Percentiles rank a stretch among this genome's conserved stretches.
Conservation (phyloP, 495 filamentous ascomycete genomes). For the Cairneyella variabilis region DNA sequence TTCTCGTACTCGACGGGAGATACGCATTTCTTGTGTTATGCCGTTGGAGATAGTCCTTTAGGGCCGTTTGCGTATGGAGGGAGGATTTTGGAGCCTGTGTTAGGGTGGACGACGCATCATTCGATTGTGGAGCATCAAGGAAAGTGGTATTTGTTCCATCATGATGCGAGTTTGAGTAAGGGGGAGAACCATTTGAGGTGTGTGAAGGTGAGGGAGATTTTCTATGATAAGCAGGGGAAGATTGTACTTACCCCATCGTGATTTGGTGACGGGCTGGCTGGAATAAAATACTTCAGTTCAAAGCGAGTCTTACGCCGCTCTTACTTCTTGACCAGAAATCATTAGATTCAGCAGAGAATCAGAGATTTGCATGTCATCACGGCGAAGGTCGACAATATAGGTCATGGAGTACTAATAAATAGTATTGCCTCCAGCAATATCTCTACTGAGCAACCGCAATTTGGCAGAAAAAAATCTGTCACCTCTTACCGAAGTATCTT, state of each 20-base stretch:
- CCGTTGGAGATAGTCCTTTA: conserved; percentile 52
- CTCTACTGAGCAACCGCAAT: no score
- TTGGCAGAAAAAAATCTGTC: no score
- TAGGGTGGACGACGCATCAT: conserved; percentile 78
- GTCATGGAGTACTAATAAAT: no score
- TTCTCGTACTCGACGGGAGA: conserved; percentile 75
- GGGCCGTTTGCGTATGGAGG: conserved; percentile 71
- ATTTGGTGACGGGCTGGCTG: background rate
- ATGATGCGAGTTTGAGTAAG: conserved; percentile 58
- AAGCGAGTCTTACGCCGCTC: no score
- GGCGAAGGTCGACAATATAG: no score
- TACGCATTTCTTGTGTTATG: conserved; percentile 67
- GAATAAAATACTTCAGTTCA: background rate
- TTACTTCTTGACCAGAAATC: background rate
- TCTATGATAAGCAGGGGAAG: conserved; percentile 59
- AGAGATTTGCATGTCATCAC: no score
- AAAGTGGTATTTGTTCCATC: conserved; percentile 69
- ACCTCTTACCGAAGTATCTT: no score
- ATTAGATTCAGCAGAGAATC: no score
- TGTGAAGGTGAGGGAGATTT: conserved; percentile 69
- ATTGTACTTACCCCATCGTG: conserved; percentile 34
- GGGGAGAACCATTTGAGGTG: conserved; percentile 63
- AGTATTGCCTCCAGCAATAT: no score
- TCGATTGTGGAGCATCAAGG: conserved; percentile 69
- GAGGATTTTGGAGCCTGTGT: conserved; percentile 66